A percentile compares a stretch with the other conserved stretches of the same genome.
These are phyloP conservation scores for Aspergillus puulaauensis DNA, from an alignment of 2,329 filamentous ascomycete species.

Conservation along the genomic window DNA sequence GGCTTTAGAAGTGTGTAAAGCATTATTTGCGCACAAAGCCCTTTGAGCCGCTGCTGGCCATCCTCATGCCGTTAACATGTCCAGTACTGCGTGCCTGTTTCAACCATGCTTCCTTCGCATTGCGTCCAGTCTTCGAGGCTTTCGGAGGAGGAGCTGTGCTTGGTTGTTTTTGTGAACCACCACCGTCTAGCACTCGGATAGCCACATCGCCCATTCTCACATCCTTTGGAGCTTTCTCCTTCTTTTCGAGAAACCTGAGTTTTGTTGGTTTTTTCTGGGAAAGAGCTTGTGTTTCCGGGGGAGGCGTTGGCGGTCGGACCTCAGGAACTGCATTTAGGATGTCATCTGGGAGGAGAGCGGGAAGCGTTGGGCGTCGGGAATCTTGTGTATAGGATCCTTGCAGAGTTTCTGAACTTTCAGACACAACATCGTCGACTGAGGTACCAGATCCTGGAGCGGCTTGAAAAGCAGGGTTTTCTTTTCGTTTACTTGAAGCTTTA, in stretches of 20 bases:
- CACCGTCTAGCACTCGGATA: slow-evolving; percentile 49
- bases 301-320: slow-evolving; percentile 46
- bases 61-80: slow-evolving; percentile 36
- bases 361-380: slow-evolving; percentile 41
- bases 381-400: slow-evolving; percentile 39
- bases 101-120: slow-evolving; percentile 41
- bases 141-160: slow-evolving; percentile 47
- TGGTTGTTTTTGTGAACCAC: slow-evolving; percentile 33
- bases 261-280: slow-evolving; percentile 40
- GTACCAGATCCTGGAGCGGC: slow-evolving; percentile 1
- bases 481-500: slow-evolving; percentile 30
- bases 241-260: slow-evolving; percentile 50
- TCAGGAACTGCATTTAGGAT: slow-evolving; percentile 50
- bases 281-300: slow-evolving; percentile 30
- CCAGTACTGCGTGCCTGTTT: slow-evolving; percentile 33
- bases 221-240: slow-evolving; percentile 51
- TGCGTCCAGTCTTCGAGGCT: slow-evolving; percentile 40
- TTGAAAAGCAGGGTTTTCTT: slow-evolving; percentile 17
- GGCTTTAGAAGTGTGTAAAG: neutral
- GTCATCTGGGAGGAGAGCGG: slow-evolving; percentile 52
- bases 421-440: slow-evolving; percentile 34
- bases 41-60: slow-evolving; percentile 35
- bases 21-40: slow-evolving; percentile 36
- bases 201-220: slow-evolving; percentile 49
- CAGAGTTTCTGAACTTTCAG: slow-evolving; percentile 43